Percentiles rank a stretch among this genome's conserved stretches.
Conservation (phyloP, 805 yeast species). For the Kuraishia cidri region DNA sequence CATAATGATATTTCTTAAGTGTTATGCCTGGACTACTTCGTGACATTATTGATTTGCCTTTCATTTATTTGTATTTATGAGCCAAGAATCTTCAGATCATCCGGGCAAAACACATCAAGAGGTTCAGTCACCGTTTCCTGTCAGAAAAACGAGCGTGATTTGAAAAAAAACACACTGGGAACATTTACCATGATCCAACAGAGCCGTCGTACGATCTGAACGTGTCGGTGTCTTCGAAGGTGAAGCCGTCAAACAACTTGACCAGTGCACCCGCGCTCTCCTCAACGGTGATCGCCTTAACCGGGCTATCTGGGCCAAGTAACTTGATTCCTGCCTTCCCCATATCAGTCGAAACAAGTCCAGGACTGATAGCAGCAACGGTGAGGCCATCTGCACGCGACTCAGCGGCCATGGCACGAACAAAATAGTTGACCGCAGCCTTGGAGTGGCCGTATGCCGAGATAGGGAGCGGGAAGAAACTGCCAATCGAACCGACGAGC, state of each 20-base stretch:
- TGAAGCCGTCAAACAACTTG: neutral
- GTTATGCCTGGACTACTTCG: too few species aligned
- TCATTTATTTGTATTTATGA: too few species aligned
- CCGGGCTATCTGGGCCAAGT: neutral
- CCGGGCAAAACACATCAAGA: too few species aligned
- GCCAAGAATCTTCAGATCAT: too few species aligned
- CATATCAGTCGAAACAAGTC: conserved; percentile 27
- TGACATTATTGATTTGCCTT: too few species aligned
- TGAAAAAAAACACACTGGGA: neutral
- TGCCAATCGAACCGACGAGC: conserved; percentile 14
- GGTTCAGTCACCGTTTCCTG: neutral
- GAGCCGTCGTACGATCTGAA: neutral
- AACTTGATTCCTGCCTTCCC: conserved; percentile 2
- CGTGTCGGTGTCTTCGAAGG: neutral
- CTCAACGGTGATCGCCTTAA: conserved; percentile 13
- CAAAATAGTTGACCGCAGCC: conserved; percentile 25
- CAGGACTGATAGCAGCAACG: conserved; percentile 26
- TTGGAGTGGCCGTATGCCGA: conserved; percentile 27
- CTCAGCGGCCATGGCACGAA: conserved; percentile 17
- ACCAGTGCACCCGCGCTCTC: conserved; percentile 9
- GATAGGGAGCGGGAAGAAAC: conserved; percentile 8
- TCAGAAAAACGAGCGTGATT: neutral
- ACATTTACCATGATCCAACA: neutral
- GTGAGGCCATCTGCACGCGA: conserved; percentile 13
- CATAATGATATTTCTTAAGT: too few species aligned